phyloP scores from a whole-genome alignment of 1,139 yeast species.

The Candida dubliniensis region DNA sequence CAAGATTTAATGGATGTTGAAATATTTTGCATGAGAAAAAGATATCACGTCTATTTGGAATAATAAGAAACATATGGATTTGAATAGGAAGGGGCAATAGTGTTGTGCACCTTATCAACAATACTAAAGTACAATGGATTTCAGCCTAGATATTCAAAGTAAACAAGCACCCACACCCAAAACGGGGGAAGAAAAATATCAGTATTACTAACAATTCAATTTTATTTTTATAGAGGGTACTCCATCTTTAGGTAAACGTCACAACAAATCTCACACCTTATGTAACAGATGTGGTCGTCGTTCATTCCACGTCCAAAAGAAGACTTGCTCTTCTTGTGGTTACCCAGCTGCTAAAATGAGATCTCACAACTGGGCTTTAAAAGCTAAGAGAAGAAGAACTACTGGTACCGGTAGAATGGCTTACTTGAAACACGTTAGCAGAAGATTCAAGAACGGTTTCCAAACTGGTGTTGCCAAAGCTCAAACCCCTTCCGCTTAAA shows the following conservation, averaged over 20 bases:
- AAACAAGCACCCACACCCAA: not conserved
- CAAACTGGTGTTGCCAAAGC: constrained; percentile 81
- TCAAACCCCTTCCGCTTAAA: constrained; percentile 45
- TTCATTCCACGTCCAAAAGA: constrained; percentile 99
- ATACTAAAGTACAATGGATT: not conserved
- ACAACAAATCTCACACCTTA: constrained; percentile 99
- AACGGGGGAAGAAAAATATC: not conserved
- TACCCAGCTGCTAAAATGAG: constrained; percentile 99
- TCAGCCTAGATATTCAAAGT: not conserved
- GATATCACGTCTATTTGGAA: too few relatives aligned
- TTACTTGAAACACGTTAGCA: constrained; percentile 93
- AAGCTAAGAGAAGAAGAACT: constrained; percentile 99
- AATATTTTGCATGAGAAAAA: too few relatives aligned
- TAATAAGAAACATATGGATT: too few relatives aligned
- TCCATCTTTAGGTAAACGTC: constrained; percentile 99
- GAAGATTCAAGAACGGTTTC: constrained; percentile 99
- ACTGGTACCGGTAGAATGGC: constrained; percentile 99
- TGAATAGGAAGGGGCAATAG: too few relatives aligned
- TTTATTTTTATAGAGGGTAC: constrained; percentile 80
- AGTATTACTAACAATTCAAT: constrained; percentile 11
- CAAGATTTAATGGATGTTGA: not conserved
- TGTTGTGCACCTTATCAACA: too few relatives aligned
- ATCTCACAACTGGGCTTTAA: constrained; percentile 98
- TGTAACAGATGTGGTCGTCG: constrained; percentile 99
- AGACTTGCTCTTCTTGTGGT: constrained; percentile 98